Evolutionary conservation across 768 basidiomycete genomes (phyloP).

Genomic region (Rickenella mellea): DNA sequence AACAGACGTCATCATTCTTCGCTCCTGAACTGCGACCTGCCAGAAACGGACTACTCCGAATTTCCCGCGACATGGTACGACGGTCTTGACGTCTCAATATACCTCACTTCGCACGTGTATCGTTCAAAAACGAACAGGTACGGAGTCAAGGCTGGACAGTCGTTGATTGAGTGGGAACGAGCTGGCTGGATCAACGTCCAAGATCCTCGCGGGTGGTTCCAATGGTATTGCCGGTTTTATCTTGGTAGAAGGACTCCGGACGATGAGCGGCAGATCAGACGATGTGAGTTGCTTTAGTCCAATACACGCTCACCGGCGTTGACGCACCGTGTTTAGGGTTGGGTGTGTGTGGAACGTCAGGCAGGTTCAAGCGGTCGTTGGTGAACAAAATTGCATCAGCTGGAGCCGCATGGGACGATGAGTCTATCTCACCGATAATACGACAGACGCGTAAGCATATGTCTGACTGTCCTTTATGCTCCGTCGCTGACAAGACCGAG

Average conservation of each 20-base stretch:
- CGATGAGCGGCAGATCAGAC: slow-evolving; percentile 1
- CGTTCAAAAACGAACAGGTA: background rate
- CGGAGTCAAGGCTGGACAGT: slow-evolving; percentile 1
- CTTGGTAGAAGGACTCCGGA: slow-evolving; percentile 1
- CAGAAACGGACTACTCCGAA: background rate
- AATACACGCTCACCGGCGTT: background rate
- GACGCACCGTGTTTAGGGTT: background rate
- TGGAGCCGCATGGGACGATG: background rate
- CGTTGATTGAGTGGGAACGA: background rate
- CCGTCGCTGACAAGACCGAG: background rate
- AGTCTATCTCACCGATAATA: background rate
- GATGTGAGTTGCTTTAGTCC: background rate
- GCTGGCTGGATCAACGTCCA: background rate
- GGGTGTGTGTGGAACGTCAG: slow-evolving; percentile 1
- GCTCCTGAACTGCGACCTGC: background rate
- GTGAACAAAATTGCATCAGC: background rate
- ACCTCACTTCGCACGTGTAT: background rate
- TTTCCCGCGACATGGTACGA: background rate
- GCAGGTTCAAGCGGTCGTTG: background rate
- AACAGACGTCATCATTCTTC: background rate
- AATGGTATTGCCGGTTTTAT: slow-evolving; percentile 4
- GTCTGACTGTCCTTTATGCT: no score
- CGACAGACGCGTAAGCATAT: slow-evolving; percentile 1
- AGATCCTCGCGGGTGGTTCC: slow-evolving; percentile 2
- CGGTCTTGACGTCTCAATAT: background rate